These are phyloP conservation scores for Tetrapisispora fleetii DNA, from an alignment of 805 yeast genomes.

Conservation along the genomic window DNA sequence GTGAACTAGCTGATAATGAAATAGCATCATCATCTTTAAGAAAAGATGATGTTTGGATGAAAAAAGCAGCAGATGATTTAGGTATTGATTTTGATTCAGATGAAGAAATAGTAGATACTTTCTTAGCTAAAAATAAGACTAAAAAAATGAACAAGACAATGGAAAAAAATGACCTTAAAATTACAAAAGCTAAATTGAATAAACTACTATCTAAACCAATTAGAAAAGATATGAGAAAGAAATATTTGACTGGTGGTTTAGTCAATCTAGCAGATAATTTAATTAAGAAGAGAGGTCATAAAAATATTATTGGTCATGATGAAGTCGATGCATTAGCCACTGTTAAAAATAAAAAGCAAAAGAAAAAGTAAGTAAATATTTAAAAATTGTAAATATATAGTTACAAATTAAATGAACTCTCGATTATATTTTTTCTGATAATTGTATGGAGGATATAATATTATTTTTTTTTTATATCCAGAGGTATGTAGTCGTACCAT, in stretches of 20 bases:
- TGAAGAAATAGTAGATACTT: slow-evolving; percentile 35
- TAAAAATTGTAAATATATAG: neutral
- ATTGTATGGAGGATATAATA: neutral
- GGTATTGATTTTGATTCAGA: slow-evolving; percentile 68
- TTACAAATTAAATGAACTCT: neutral
- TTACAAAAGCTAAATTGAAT: slow-evolving; percentile 42
- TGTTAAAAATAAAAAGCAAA: slow-evolving; percentile 32
- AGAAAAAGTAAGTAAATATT: neutral
- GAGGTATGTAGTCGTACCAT: neutral
- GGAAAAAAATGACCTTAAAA: slow-evolving; percentile 39
- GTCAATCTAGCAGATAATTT: slow-evolving; percentile 70
- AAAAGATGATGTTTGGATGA: slow-evolving; percentile 73
- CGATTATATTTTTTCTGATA: neutral
- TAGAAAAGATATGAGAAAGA: slow-evolving; percentile 54
- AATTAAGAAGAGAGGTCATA: slow-evolving; percentile 56
- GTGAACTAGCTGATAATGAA: slow-evolving; percentile 65
- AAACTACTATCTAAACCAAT: slow-evolving; percentile 43
- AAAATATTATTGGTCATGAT: slow-evolving; percentile 58
- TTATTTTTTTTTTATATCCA: neutral
- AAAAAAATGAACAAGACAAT: slow-evolving; percentile 45
- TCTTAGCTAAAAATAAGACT: slow-evolving; percentile 51
- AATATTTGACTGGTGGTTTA: slow-evolving; percentile 72
- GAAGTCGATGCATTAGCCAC: slow-evolving; percentile 59
- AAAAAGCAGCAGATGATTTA: slow-evolving; percentile 85
- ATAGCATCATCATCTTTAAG: slow-evolving; percentile 47